Evolutionary conservation across 1,284 basidiomycete species (phyloP), one percentile per base, ranked within the genome.

Genomic region (Butyriboletus appendiculatus): DNA sequence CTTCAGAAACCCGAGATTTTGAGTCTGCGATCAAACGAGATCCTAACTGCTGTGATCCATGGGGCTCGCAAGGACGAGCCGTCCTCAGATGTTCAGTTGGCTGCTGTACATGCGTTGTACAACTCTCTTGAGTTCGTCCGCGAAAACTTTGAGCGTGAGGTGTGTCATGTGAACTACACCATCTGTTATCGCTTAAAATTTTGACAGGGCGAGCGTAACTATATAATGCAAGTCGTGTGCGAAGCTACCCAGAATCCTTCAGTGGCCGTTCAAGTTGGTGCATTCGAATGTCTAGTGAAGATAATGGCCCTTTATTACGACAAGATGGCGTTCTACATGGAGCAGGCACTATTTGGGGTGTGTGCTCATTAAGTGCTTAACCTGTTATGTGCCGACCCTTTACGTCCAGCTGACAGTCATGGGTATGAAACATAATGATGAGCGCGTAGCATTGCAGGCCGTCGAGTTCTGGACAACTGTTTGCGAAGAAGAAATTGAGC

Each of bases 381-480:
- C n/a, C 44, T 51, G 11, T 6, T 16, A 10, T 40, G 12, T 58
- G 45, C 66, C 72, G 46, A 76, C 52, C 38, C n/a, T 61, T 40
- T 42, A 20, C 54, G 45, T 56, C 10, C 61, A 96, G 94, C 78
- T 99, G 56, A 99, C 96, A 9, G 94, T 98, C n/a, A 86, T 98
- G 68, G 97, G 97, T 49, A 99, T 99, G 97, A 93, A 94, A 72
- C 90, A 97, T 66, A 73, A 76, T 16, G 95, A 99, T 64, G 94
- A 97, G 66, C 80, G 85, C 15, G 96, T 99, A 20, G 94, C 94
- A 0, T 76, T 98, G 37, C 96, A 99, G 74, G 97, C 97, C 18
- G 91, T 99, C 59, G 96, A 99, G 69, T 99, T 99, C 75, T 99
- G 97, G 96, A 95, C 95, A 4, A 98, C 96, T 5, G 96, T 99